Conservation (phyloP, 1,284 basidiomycete species). For the Stereum hirsutum region DNA sequence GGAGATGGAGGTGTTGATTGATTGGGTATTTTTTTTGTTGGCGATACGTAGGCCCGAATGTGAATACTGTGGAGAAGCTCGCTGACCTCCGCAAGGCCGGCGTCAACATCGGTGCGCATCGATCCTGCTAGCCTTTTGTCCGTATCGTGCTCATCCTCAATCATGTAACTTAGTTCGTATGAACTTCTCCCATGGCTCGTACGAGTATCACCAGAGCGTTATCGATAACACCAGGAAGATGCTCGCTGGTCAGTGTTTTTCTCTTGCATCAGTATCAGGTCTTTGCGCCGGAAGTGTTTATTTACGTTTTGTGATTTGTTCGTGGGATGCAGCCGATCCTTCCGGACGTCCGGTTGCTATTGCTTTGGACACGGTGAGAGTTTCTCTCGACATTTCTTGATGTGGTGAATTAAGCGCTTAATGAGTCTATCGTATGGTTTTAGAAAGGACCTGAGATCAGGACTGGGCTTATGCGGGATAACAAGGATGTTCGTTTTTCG, state of each 20-base stretch:
- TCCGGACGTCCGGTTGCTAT: constrained; percentile 91
- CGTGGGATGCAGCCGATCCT: constrained; percentile 37
- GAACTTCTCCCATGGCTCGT: constrained; percentile 97
- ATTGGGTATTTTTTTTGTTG: constrained; percentile 8
- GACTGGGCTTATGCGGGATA: constrained; percentile 88
- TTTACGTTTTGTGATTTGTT: background rate
- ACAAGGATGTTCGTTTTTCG: constrained; percentile 69
- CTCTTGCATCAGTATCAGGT: no score
- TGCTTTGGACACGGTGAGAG: constrained; percentile 86
- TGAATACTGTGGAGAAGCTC: constrained; percentile 84
- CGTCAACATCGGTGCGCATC: constrained; percentile 82
- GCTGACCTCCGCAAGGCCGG: constrained; percentile 76
- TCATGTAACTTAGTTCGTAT: constrained; percentile 67
- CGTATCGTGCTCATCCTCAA: constrained; percentile 6
- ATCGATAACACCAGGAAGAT: constrained; percentile 92
- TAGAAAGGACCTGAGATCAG: constrained; percentile 99
- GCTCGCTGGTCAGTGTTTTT: constrained; percentile 44
- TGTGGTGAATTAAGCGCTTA: constrained; percentile 4
- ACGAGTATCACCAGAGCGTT: constrained; percentile 96
- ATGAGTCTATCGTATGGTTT: constrained; percentile 12
- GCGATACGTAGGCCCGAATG: constrained; percentile 69
- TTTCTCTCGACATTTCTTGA: background rate
- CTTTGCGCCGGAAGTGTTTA: no score
- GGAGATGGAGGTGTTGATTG: constrained; percentile 1
- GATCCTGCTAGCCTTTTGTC: constrained; percentile 4